Conservation (phyloP, 23 red algal genomes). For the Gracilaria gracilis region DNA sequence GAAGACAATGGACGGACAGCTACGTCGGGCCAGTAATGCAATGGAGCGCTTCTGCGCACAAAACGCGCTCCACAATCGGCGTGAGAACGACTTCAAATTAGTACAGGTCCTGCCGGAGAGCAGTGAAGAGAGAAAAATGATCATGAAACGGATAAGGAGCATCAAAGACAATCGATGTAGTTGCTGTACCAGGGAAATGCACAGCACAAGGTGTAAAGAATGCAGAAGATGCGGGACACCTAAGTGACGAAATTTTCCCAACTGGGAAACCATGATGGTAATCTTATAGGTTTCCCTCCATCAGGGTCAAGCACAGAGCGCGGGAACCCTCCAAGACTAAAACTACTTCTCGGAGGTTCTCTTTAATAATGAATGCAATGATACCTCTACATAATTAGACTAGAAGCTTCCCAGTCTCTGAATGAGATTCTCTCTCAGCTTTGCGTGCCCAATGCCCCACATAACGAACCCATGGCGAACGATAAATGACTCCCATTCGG, state of each 20-base stretch:
- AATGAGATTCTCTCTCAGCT: slow-evolving; percentile 12
- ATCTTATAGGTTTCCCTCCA: slow-evolving; percentile 25
- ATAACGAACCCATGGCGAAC: slow-evolving; percentile 3
- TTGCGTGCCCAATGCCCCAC: slow-evolving; percentile 6
- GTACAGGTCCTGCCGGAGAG: slow-evolving; percentile 17
- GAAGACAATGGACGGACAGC: not conserved
- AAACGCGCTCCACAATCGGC: not conserved
- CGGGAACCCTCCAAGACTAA: slow-evolving; percentile 28
- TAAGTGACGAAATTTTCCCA: slow-evolving; percentile 17
- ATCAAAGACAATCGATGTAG: not conserved
- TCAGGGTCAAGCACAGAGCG: not conserved
- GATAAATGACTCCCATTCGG: slow-evolving; percentile 36
- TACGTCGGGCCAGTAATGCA: not conserved
- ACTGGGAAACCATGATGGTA: not conserved
- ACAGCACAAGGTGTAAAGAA: not conserved
- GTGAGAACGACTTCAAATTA: not conserved
- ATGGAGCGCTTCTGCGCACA: not conserved
- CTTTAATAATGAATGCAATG: not conserved
- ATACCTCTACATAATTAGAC: not conserved
- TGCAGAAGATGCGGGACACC: not conserved
- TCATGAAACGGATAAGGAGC: not conserved
- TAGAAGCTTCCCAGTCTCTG: not conserved
- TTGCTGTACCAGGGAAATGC: not conserved
- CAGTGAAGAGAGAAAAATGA: not conserved
- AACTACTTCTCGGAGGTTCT: slow-evolving; percentile 23